Evolutionary conservation across 495 filamentous ascomycete genomes (phyloP), one percentile per base, ranked within the genome.

Genomic region (Aspergillus nanangensis): DNA sequence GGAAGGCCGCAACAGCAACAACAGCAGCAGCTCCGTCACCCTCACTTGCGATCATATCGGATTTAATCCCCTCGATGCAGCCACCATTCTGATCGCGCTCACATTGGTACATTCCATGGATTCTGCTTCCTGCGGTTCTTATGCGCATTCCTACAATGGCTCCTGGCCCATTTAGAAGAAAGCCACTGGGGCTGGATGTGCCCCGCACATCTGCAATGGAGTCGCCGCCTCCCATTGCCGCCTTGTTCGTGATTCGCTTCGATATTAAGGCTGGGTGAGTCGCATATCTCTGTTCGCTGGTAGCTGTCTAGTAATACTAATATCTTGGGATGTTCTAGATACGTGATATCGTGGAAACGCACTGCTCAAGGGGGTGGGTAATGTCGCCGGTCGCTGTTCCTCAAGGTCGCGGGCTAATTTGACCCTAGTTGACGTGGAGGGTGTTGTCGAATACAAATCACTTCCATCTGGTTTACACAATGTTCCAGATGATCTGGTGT

Each of bases 391-490:
- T 10, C 41, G 8, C 5, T 21, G 17, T 21, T 11, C n/a, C 20
- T 8, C 13, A 23, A 36, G 11, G 5, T 29, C 14, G 23, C 40
- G 14, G 14, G 32, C 60, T 69, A 41, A 66, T 56, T 29, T 5
- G 24, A n/a, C 48, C 39, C 50, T 44, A 84, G 82, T 95, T 40
- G 79, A 89, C 48, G 77, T 98, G 36, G 89, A 94, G 60, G 88
- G 89, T 31, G 82, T 82, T 34, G 90, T 97, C 41, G 93, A 98
- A 62, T 98, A 87, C 77, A 96, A 96, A 66, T 91, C 81, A 42
- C 75, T 98, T 33, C 93, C 93, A 1, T 96, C 91, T 0, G 93
- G 93, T 29, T 66, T 96, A 35, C 93, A 98, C 70, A 87, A 87
- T 47, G 87, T 96, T 8, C 72, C 83, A 36, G 81, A 89, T 41